Base-by-base conservation (phyloP, 352 stramenopile genomes). In the Aphanomyces astaci region DNA sequence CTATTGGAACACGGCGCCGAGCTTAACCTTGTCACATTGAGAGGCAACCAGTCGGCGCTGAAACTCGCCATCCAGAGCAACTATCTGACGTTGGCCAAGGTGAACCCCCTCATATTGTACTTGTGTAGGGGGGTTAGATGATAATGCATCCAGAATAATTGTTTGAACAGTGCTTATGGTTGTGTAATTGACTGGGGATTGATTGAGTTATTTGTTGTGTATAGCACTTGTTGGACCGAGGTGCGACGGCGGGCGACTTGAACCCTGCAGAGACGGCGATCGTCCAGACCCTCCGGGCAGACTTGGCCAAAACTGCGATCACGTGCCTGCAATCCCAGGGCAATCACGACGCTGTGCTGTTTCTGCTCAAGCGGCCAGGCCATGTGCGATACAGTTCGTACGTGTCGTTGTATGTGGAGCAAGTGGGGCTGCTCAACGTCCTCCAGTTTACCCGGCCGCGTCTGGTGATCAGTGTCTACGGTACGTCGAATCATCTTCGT, bases 321-420 rank as follows among this genome's bases (percentile, higher is more conserved):
- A 83, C 78, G 0, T 88, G 78, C 63, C 80, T 87, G 27, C 79
- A 76, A 25, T 86, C 73, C n/a, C 32, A 32, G 17, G 45, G 17
- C 28, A 33, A 31, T 3, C 68, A 79, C 25, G 59, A 76, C 2
- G 83, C 84, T 2, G 66, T 85, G 48, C 70, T 90, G 2, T 92
- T 92, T 45, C 53, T 92, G 17, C 76, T 87, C 54, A 91, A 89
- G 51, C 81, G 90, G 28, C 86, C 83, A 0, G 84, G 86, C 17
- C 82, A 81, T 69, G 75, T 89, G 1, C 78, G 78, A 33, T 74
- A 94, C 71, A 94, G 86, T 71, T 91, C 80, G 55, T 94, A 94
- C 63, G 78, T 90, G 22, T 91, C 84, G 5, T 71, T 91, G 19
- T 94, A 91, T 66, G 75, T 94, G 13, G 86, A 94, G 63, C 79